Conservation (phyloP, 1,139 yeast genomes). For the Debaryomyces robertsiae region DNA sequence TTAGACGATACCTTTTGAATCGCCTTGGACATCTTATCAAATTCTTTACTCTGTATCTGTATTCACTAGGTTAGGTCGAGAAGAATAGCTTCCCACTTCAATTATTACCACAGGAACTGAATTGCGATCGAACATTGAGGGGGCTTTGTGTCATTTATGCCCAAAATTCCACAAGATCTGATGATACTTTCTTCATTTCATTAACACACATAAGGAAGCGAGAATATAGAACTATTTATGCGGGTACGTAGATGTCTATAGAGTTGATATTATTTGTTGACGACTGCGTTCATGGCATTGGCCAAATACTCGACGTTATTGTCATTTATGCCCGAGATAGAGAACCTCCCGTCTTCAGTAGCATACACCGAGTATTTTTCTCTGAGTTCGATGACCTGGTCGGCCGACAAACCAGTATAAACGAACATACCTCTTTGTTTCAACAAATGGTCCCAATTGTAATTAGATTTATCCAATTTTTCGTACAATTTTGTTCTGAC, state of each 20-base stretch:
- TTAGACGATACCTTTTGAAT: conserved; percentile 53
- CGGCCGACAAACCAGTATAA: conserved; percentile 75
- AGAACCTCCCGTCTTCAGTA: conserved; percentile 87
- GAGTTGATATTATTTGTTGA: conserved; percentile 28
- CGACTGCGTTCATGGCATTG: conserved; percentile 66
- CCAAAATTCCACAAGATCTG: too few species aligned
- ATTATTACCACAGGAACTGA: too few species aligned
- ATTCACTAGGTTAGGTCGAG: too few species aligned
- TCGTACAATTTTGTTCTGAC: conserved; percentile 72
- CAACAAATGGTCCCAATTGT: conserved; percentile 84
- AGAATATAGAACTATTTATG: neutral
- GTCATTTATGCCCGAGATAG: conserved; percentile 86
- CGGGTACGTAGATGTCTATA: conserved; percentile 2
- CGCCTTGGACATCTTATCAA: conserved; percentile 15
- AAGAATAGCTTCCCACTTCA: too few species aligned
- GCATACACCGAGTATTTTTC: conserved; percentile 78
- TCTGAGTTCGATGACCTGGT: conserved; percentile 71
- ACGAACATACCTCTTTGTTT: conserved; percentile 97
- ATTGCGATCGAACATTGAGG: too few species aligned
- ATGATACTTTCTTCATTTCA: neutral
- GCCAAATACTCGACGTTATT: conserved; percentile 82
- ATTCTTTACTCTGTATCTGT: too few species aligned
- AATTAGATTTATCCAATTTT: conserved; percentile 54
- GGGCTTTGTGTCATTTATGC: too few species aligned
- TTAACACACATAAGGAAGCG: neutral